Evolutionary conservation across 2,329 filamentous ascomycete species (phyloP), one percentile per base, ranked within the genome.

Genomic region (Ascochyta koolunga): DNA sequence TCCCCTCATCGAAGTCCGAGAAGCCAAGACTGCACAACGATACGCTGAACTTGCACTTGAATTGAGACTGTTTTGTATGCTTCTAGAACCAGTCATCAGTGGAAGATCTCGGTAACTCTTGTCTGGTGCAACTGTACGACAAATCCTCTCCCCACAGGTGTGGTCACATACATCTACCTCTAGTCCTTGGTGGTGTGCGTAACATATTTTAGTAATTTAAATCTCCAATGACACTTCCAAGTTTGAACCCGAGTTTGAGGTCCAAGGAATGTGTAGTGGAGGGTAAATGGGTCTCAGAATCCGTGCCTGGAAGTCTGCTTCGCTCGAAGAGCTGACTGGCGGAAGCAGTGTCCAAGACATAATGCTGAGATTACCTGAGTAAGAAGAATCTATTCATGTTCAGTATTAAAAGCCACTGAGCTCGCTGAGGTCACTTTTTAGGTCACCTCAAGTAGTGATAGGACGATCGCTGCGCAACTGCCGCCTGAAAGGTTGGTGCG

Each of bases 1-100:
- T 71, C 68, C 68, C 68, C 69, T 66, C 65, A 53, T 36, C n/a
- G 32, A 64, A 63, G 52, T 67, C 68, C 61, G 62, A 56, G 56
- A 25, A 31, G 60, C 60, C 58, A 69, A 66, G 64, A 43, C 44
- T 44, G 32, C 50, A 50, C 42, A 48, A 56, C 46, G 50, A 40
- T 48, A 40, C 31, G 36, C 61, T 62, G 63, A 31, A 32, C 6
- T 35, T 18, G 36, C 32, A 41, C 5, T 27, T 21, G 40, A 35
- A 38, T n/a, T 40, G 53, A 60, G 52, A 50, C 50, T 61, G 53
- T 37, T 39, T 49, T 64, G 54, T 48, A 41, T 19, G n/a, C 36
- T 40, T 41, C 6, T 16, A 37, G 4, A 7, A 0, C 18, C n/a
- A 50, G 31, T 47, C 41, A 35, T 39, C 39, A 33, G 7, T 7